phyloP scores from a whole-genome alignment of 371 early-diverging fungal genomes.

The Lichtheimia ornata region DNA sequence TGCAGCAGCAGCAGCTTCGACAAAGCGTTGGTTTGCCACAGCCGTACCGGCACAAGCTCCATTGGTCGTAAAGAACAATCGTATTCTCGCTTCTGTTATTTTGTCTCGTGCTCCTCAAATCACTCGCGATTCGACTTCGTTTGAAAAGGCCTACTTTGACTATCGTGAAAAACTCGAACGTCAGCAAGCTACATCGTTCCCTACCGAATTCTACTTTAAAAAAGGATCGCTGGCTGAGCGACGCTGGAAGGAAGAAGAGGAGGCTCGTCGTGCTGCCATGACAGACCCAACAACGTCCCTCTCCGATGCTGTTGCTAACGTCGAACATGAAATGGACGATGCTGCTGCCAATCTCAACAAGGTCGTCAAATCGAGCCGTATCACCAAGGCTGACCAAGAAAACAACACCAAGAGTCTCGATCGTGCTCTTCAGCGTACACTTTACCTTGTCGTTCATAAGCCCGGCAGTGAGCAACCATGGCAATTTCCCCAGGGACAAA shows the following conservation, averaged over 20 bases:
- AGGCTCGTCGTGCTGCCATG: conserved; percentile 45
- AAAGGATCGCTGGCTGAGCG: conserved; percentile 84
- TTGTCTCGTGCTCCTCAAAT: conserved; percentile 83
- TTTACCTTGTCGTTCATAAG: conserved; percentile 79
- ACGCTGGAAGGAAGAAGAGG: conserved; percentile 65
- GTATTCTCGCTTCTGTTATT: conserved; percentile 70
- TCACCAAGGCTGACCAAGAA: conserved; percentile 68
- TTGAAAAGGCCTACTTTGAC: conserved; percentile 77
- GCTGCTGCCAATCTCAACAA: conserved; percentile 39
- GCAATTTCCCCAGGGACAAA: conserved; percentile 77
- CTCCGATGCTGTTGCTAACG: conserved; percentile 34
- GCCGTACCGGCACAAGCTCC: conserved; percentile 11
- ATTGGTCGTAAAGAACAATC: conserved; percentile 37
- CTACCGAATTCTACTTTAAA: conserved; percentile 87
- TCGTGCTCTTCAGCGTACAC: conserved; percentile 64
- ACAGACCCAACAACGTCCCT: conserved; percentile 24
- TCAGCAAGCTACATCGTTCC: conserved; percentile 63
- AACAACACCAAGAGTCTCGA: conserved; percentile 75
- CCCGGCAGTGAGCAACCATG: conserved; percentile 57
- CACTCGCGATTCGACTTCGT: conserved; percentile 67
- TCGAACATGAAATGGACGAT: conserved; percentile 46
- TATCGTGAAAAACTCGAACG: conserved; percentile 77
- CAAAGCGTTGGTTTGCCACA: conserved; percentile 11
- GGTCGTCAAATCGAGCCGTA: conserved; percentile 50
- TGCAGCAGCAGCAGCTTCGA: neutral